Evolutionary conservation across 2,329 filamentous ascomycete genomes (phyloP), one percentile per base, ranked within the genome.

Genomic region (Hyphodiscus sp.): DNA sequence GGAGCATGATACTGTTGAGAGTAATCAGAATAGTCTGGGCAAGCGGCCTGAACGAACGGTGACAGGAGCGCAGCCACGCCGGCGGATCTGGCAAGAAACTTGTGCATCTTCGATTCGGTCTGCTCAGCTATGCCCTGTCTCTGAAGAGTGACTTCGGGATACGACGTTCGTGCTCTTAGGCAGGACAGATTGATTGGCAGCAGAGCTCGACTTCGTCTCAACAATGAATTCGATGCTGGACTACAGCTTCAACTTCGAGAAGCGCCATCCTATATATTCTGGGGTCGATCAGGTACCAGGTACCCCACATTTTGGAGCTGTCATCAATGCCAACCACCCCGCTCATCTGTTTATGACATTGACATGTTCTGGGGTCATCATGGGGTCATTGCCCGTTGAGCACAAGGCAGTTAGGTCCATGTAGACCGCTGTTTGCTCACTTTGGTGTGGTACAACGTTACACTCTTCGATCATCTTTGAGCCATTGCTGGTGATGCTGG

Each of bases 1-100:
- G 92, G 92, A 38, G 77, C 73, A 67, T 92, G 87, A 5, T 69
- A 71, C 52, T 76, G 67, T 57, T 73, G 74, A 1, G 85, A 75
- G 68, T 86, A 87, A 46, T 71, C 67, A 18, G 76, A 75, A 67
- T 87, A 89, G 66, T 87, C 82, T 1, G 85, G 85, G 69, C 85
- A 89, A 53, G 65, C 55, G 42, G 61, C 63, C 11, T 43, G 18
- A 26, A 26, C 23, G 23, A 26, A 20, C 41, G 23, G n/a, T 26
- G 30, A 41, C 29, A 48, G 29, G 11, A 29, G n/a, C n/a, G 46
- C 29, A 48, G 46, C 46, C 20, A 20, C 26, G 16, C 23, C 46
- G 16, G 46, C 46, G 33, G 16, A n/a, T 13, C 33, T 38, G 11
- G 16, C 33, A n/a, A 38, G 16, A 38, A 2, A 15, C 2, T 38